These are phyloP conservation scores for Trifolium dubium DNA, from an alignment of 306 rosid species.

Conservation along the genomic window DNA sequence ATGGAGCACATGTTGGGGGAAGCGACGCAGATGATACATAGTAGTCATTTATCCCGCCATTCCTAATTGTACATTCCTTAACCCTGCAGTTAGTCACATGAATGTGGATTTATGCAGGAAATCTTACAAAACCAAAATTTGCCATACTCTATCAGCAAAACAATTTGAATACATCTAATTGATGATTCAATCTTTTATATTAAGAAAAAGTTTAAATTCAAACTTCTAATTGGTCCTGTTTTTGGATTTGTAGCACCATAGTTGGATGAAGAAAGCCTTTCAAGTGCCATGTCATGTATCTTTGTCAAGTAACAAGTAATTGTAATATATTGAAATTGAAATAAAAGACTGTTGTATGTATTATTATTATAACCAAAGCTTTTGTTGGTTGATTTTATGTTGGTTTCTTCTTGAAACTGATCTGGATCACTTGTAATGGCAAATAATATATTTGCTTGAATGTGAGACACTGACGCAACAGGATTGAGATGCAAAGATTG, in stretches of 20 bases:
- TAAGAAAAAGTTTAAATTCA: conserved; percentile 26
- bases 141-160: conserved; percentile 41
- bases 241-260: conserved; percentile 38
- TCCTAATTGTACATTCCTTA: conserved; percentile 63
- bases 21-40: conserved; percentile 88
- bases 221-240: conserved; percentile 39
- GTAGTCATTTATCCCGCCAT: conserved; percentile 44
- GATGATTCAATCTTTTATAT: conserved; percentile 31
- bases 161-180: conserved; percentile 44
- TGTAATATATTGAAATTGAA: conserved; percentile 36
- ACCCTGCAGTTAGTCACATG: conserved; percentile 46
- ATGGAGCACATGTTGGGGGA: conserved; percentile 71
- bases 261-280: conserved; percentile 42
- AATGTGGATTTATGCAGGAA: conserved; percentile 43
- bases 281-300: conserved; percentile 5
- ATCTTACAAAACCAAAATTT: conserved; percentile 45
- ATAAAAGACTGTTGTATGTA: conserved; percentile 33
- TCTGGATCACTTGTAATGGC: conserved; percentile 24
- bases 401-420: conserved; percentile 28
- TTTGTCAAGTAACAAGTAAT: conserved; percentile 29
- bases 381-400: conserved; percentile 22
- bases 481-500: conserved; percentile 16
- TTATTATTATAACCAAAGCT: conserved; percentile 28
- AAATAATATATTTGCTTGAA: conserved; percentile 1
- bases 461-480: conserved; percentile 22